Base-by-base conservation (phyloP, 108 stramenopile genomes). In the Cylindrotheca fusiformis region DNA sequence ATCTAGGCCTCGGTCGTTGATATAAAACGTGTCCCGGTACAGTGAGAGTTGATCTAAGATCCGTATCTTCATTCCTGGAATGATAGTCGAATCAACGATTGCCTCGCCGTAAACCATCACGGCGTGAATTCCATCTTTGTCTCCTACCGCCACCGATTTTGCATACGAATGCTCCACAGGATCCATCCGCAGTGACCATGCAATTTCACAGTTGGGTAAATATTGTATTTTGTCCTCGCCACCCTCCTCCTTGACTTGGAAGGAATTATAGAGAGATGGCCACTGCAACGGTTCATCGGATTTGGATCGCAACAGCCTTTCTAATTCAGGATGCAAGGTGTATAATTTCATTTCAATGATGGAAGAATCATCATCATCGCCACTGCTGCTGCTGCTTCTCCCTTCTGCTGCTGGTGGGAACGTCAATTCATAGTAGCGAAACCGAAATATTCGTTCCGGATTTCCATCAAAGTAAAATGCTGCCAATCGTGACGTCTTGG, bases 391-490 rank as follows among this genome's bases (percentile, higher is more conserved):
- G 6, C 32, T 28, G 24, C n/a, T 57, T 2, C 24, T 28, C 1
- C 62, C 66, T 18, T 71, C 48, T 3, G 32, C 36, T 45, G 36
- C 18, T 10, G 78, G 33, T 29, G 71, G 36, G 10, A 60, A 23
- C 45, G 58, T 8, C 20, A 88, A 31, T 32, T 72, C 68, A 67
- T 92, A 92, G 67, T 79, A 73, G 30, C 91, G 81, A 73, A 92
- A 85, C 33, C 91, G 83, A 81, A 92, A 92, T 47, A 92, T 92
- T 24, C 80, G 72, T 49, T 71, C 58, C 14, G 91, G 91, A 57
- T 75, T 80, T 6, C 84, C 91, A 67, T 92, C 87, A 71, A 92
- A 88, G 59, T 86, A 92, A 77, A 87, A 92, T 23, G 91, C 87
- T 10, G 91, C 91, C 33, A 92, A 63, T 3, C 71, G 51, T 31